Evolutionary conservation across 257 asterid genomes (phyloP).

Genomic region (Paraleonurus japonicus): DNA sequence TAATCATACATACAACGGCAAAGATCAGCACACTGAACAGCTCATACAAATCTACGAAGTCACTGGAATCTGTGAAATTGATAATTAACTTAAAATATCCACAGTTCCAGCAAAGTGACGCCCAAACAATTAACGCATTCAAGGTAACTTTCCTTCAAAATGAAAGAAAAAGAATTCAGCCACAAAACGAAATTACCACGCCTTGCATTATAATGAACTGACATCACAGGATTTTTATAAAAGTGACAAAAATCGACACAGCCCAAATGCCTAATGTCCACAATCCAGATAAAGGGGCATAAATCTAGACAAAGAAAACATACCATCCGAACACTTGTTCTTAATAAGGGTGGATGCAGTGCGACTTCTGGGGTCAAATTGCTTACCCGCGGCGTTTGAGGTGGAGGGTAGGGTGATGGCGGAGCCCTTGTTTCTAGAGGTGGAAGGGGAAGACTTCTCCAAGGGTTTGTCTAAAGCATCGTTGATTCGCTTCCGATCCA

Average conservation of each 20-base stretch:
- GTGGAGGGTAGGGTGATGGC: conserved; percentile 41
- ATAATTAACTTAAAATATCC: not conserved
- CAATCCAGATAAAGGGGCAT: not conserved
- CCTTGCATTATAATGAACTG: conserved; percentile 1
- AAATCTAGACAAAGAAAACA: not conserved
- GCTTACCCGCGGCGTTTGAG: conserved; percentile 38
- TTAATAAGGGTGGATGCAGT: conserved; percentile 33
- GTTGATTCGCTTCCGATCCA: conserved; percentile 64
- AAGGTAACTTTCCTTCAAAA: not conserved
- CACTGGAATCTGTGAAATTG: not conserved
- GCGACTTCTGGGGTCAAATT: conserved; percentile 42
- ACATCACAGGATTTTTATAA: not conserved
- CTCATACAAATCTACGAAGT: conserved; percentile 15
- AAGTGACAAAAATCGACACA: not conserved
- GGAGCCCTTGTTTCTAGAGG: conserved; percentile 44
- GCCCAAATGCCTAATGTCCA: not conserved
- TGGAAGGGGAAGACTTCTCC: conserved; percentile 58
- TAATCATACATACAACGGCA: conserved; percentile 1
- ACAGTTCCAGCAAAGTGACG: not conserved
- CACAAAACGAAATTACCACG: not conserved
- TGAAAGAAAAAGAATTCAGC: not conserved
- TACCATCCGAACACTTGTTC: conserved; percentile 48
- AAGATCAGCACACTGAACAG: not conserved
- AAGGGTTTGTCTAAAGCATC: conserved; percentile 53
- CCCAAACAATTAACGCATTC: not conserved